phyloP scores from a whole-genome alignment of 768 basidiomycete genomes.

The Mycena amicta region DNA sequence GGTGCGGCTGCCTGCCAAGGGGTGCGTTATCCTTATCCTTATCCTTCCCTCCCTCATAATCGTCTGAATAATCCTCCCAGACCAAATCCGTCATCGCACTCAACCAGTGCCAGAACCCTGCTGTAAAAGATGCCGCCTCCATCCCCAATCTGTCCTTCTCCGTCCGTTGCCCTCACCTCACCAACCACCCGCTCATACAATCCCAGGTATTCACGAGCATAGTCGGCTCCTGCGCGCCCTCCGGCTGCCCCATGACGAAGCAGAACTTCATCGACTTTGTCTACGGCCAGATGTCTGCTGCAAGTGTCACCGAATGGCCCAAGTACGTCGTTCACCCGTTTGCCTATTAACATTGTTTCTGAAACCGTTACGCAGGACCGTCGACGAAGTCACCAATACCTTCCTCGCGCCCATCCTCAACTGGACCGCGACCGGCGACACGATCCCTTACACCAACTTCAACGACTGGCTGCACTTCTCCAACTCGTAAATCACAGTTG shows the following conservation, averaged over 20 bases:
- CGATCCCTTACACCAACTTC: constrained; percentile 21
- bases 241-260: constrained; percentile 22
- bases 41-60: too few species aligned
- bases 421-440: constrained; percentile 19
- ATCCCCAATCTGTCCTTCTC: constrained; percentile 9
- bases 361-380: not conserved
- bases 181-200: not conserved
- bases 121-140: not conserved
- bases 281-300: constrained; percentile 18
- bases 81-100: constrained; percentile 1
- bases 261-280: constrained; percentile 27
- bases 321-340: constrained; percentile 3
- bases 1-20: constrained; percentile 14
- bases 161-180: not conserved
- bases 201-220: constrained; percentile 19
- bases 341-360: not conserved
- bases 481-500: constrained; percentile 4
- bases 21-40: not conserved
- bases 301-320: constrained; percentile 11
- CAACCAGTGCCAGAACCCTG: constrained; percentile 18
- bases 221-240: constrained; percentile 17
- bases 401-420: constrained; percentile 10
- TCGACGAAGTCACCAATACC: constrained; percentile 1
- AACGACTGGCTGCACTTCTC: constrained; percentile 22
- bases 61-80: not conserved